Conservation (phyloP, 176 grass and related monocot genomes). For the Phoenix dactylifera region DNA sequence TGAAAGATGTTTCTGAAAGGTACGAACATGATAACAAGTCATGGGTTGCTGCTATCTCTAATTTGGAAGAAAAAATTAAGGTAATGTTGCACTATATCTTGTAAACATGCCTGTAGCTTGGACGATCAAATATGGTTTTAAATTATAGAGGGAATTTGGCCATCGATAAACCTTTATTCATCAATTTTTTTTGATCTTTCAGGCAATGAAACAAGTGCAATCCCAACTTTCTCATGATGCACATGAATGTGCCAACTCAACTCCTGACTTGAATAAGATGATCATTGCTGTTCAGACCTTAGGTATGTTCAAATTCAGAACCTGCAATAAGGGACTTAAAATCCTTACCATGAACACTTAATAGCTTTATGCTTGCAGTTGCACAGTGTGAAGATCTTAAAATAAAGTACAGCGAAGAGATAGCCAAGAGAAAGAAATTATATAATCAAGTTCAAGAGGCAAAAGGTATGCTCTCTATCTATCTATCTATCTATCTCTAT, state of each 20-base stretch:
- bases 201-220: slow-evolving; percentile 88
- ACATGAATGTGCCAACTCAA: slow-evolving; percentile 71
- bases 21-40: slow-evolving; percentile 78
- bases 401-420: slow-evolving; percentile 79
- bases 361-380: slow-evolving; percentile 41
- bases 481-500: background rate
- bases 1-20: slow-evolving; percentile 47
- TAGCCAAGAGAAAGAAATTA: slow-evolving; percentile 80
- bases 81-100: slow-evolving; percentile 23
- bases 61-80: slow-evolving; percentile 89
- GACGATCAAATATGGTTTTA: too few species aligned
- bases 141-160: background rate
- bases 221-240: slow-evolving; percentile 66
- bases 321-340: too few species aligned
- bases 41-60: slow-evolving; percentile 56
- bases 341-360: too few species aligned
- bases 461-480: slow-evolving; percentile 35
- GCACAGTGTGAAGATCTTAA: slow-evolving; percentile 90
- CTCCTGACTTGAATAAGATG: slow-evolving; percentile 97
- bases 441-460: slow-evolving; percentile 88
- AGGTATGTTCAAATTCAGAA: slow-evolving; percentile 32
- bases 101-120: background rate
- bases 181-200: slow-evolving; percentile 16
- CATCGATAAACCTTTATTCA: background rate
- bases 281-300: slow-evolving; percentile 63